Percentiles rank a stretch among this genome's conserved stretches.
These are phyloP conservation scores for Zasmidium angulare DNA, from an alignment of 2,329 filamentous ascomycete genomes.

Conservation along the genomic window DNA sequence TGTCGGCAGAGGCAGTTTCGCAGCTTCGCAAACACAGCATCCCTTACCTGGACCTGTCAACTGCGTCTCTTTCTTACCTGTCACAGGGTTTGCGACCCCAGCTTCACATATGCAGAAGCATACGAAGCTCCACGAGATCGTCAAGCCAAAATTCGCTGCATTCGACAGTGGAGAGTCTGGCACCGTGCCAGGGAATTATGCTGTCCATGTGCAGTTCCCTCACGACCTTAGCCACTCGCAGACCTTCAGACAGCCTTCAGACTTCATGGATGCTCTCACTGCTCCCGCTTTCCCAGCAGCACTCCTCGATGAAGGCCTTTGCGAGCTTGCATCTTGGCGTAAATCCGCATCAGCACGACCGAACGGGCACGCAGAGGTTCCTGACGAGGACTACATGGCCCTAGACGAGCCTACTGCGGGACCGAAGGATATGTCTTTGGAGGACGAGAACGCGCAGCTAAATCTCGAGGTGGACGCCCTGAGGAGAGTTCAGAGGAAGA, in stretches of 20 bases:
- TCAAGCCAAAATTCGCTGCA: constrained; percentile 77
- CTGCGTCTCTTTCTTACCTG: constrained; percentile 72
- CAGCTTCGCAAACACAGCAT: constrained; percentile 57
- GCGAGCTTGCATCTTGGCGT: constrained; percentile 39
- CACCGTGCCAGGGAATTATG: constrained; percentile 58
- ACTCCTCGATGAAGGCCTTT: constrained; percentile 36
- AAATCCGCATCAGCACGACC: constrained; percentile 20
- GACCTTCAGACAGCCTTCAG: constrained; percentile 19
- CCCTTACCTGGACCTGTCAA: constrained; percentile 80
- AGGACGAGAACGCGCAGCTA: constrained; percentile 31
- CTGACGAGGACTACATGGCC: constrained; percentile 40
- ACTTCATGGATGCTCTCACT: constrained; percentile 43
- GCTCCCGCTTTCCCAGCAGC: constrained; percentile 44
- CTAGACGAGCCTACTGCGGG: constrained; percentile 26
- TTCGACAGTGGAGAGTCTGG: constrained; percentile 36
- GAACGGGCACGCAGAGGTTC: constrained; percentile 6
- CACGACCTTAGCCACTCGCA: constrained; percentile 21
- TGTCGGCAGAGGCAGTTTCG: constrained; percentile 67
- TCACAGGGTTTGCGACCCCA: constrained; percentile 46
- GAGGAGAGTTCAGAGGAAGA: constrained; percentile 46
- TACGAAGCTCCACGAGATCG: constrained; percentile 47
- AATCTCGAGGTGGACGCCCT: constrained; percentile 44
- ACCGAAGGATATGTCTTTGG: constrained; percentile 12
- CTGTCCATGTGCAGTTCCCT: constrained; percentile 64
- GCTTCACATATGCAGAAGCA: constrained; percentile 26